phyloP scores from a whole-genome alignment of 2,329 filamentous ascomycete genomes.

The Microdochium trichocladiopsis region DNA sequence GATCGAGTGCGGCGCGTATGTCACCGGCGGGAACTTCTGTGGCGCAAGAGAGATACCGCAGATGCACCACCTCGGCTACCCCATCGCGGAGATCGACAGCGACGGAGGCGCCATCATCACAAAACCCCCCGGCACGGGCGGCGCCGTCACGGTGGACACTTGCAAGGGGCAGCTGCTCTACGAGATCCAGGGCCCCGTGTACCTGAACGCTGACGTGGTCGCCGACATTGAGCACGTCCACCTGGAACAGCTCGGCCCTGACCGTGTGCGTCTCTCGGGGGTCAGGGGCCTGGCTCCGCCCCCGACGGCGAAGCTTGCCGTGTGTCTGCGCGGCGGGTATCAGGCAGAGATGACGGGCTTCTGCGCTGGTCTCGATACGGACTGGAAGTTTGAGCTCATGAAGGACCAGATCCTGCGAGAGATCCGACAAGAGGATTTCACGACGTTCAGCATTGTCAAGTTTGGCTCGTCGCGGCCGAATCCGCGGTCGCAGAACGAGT shows the following conservation, averaged over 20 bases:
- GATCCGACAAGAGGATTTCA: slow-evolving; percentile 14
- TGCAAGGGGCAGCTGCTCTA: slow-evolving; percentile 32
- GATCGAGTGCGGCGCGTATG: slow-evolving; percentile 36
- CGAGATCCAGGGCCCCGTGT: slow-evolving; percentile 35
- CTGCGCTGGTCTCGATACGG: slow-evolving; percentile 12
- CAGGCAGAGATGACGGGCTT: slow-evolving; percentile 24
- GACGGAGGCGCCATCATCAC: slow-evolving; percentile 4
- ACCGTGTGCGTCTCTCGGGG: slow-evolving; percentile 26
- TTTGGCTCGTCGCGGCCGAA: slow-evolving; percentile 15
- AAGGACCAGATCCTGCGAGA: slow-evolving; percentile 15
- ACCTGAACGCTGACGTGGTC: slow-evolving; percentile 35
- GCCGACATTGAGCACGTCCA: slow-evolving; percentile 26
- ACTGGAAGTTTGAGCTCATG: slow-evolving; percentile 18
- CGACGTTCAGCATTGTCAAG: slow-evolving; percentile 19
- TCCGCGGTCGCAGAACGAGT: slow-evolving; percentile 22
- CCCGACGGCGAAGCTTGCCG: slow-evolving; percentile 29
- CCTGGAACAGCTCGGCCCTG: slow-evolving; percentile 37
- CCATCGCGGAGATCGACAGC: slow-evolving; percentile 2
- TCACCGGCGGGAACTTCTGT: slow-evolving; percentile 37
- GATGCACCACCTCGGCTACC: slow-evolving; percentile 11
- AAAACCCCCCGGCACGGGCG: slow-evolving; percentile 12
- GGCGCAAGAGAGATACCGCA: slow-evolving; percentile 26
- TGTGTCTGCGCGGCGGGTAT: slow-evolving; percentile 28
- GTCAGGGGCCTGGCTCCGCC: slow-evolving; percentile 29
- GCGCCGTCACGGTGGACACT: slow-evolving; percentile 18